phyloP scores from a whole-genome alignment of 2,329 filamentous ascomycete species.

The Pseudofabraea citricarpa region DNA sequence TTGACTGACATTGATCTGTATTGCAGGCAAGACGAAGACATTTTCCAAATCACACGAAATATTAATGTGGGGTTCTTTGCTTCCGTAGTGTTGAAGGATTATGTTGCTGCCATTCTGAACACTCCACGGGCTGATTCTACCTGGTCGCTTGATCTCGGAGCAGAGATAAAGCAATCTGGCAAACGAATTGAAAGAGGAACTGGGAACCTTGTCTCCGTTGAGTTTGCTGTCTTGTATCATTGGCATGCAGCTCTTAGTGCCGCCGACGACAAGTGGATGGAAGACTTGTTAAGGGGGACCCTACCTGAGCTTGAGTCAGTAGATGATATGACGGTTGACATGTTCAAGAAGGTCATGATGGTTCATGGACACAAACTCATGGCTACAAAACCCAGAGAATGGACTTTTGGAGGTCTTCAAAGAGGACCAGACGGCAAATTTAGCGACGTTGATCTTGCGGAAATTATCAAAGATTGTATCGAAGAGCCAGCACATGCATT shows the following conservation, averaged over 20 bases:
- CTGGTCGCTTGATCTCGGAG: conserved; percentile 40
- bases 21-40: conserved; percentile 40
- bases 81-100: conserved; percentile 39
- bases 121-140: conserved; percentile 38
- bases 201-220: conserved; percentile 40
- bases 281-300: conserved; percentile 28
- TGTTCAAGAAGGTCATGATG: conserved; percentile 38
- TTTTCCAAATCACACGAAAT: conserved; percentile 40
- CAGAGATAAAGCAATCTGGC: conserved; percentile 36
- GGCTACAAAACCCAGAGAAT: conserved; percentile 28
- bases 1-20: neutral
- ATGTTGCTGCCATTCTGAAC: conserved; percentile 38
- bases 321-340: conserved; percentile 36
- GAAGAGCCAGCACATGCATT: conserved; percentile 46
- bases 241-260: conserved; percentile 41
- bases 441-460: conserved; percentile 37
- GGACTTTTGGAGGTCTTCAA: conserved; percentile 38
- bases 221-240: conserved; percentile 42
- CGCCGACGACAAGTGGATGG: conserved; percentile 41
- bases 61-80: conserved; percentile 44
- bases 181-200: conserved; percentile 36
- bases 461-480: conserved; percentile 39
- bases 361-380: conserved; percentile 31
- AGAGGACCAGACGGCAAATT: conserved; percentile 36
- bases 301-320: conserved; percentile 35